Base-by-base conservation (phyloP, 139 green algal species). In the Helicosporidium sp. region DNA sequence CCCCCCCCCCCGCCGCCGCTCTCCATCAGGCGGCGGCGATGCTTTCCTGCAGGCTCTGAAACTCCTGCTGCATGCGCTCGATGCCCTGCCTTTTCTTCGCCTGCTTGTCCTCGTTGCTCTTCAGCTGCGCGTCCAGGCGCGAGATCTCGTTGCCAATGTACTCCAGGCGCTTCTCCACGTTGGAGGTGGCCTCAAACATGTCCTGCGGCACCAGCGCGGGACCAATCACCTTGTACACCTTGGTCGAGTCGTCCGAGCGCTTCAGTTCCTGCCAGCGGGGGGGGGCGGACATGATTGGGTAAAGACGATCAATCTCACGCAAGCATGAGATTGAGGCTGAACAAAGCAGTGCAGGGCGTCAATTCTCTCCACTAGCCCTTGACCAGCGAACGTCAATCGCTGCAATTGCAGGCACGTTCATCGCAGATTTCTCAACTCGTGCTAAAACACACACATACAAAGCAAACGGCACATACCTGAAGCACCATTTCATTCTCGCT, bases 221-320 rank as follows among this genome's bases (percentile, higher is more conserved):
- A 3, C 83, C 83, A 5, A 94, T 78, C 23, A 83, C 62, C 71
- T 92, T 93, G 71, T 74, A 94, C 15, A 94, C 77, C 17, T 66
- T 74, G 1, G 72, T 63, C 8, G 79, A 78, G 2, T 89, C 83
- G 26, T 75, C 66, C 25, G 90, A 49, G 15, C 73, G 55, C 22
- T 69, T 68, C 18, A 94, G 59, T 62, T 93, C 83, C 79, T 90
- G 60, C 24, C n/a, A n/a, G n/a, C n/a, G n/a, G 48, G 18, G 18
- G n/a, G 5, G 31, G 7, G 16, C 4, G 35, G 29, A 29, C 10
- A 34, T 6, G 13, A 17, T n/a, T 29, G 20, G 20, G 42, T 19
- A 48, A 28, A 7, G 15, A 17, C 6, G 42, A 7, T 26, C 42
- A 27, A 10, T 26, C n/a, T n/a, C n/a, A n/a, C n/a, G n/a, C n/a